Percentiles rank a stretch among this genome's conserved stretches.
phyloP scores from a whole-genome alignment of 495 filamentous ascomycete genomes.

The Cetradonia linearis region DNA sequence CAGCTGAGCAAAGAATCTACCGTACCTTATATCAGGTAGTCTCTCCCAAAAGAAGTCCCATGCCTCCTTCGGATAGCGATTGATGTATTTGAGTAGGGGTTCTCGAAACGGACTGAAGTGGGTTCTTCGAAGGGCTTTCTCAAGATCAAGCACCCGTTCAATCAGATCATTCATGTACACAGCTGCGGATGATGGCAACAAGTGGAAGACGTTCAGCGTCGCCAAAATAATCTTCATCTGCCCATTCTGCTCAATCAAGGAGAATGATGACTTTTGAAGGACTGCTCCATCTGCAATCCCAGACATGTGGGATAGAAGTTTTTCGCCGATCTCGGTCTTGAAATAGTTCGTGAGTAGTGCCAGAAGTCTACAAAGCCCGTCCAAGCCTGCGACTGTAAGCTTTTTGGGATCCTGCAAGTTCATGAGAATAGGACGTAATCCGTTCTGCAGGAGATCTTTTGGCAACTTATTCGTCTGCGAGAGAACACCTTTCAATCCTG shows the following conservation, averaged over 20 bases:
- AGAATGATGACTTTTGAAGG: slow-evolving; percentile 86
- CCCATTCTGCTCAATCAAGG: slow-evolving; percentile 78
- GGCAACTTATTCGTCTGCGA: slow-evolving; percentile 83
- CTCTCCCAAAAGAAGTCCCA: slow-evolving; percentile 66
- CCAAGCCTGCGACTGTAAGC: slow-evolving; percentile 77
- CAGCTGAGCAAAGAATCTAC: slow-evolving; percentile 92
- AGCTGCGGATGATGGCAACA: slow-evolving; percentile 77
- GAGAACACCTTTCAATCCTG: slow-evolving; percentile 73
- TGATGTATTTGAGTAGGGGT: slow-evolving; percentile 89
- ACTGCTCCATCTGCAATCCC: slow-evolving; percentile 69
- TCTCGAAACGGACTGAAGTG: slow-evolving; percentile 87
- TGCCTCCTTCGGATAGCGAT: slow-evolving; percentile 80
- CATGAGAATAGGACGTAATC: slow-evolving; percentile 85
- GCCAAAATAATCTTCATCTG: slow-evolving; percentile 88
- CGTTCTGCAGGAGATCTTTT: slow-evolving; percentile 89
- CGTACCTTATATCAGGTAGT: slow-evolving; percentile 72
- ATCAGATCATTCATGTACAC: slow-evolving; percentile 84
- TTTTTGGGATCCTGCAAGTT: slow-evolving; percentile 91
- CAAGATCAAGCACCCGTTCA: slow-evolving; percentile 78
- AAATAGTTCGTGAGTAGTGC: slow-evolving; percentile 94
- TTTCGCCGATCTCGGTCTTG: slow-evolving; percentile 92
- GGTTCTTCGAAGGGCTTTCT: slow-evolving; percentile 75
- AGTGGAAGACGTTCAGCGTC: slow-evolving; percentile 93
- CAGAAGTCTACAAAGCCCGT: slow-evolving; percentile 80
- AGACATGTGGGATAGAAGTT: slow-evolving; percentile 85